Percentiles rank a stretch among this genome's conserved stretches.
These are phyloP conservation scores for Lobulomyces angularis DNA, from an alignment of 192 early-diverging fungal species.

Conservation along the genomic window DNA sequence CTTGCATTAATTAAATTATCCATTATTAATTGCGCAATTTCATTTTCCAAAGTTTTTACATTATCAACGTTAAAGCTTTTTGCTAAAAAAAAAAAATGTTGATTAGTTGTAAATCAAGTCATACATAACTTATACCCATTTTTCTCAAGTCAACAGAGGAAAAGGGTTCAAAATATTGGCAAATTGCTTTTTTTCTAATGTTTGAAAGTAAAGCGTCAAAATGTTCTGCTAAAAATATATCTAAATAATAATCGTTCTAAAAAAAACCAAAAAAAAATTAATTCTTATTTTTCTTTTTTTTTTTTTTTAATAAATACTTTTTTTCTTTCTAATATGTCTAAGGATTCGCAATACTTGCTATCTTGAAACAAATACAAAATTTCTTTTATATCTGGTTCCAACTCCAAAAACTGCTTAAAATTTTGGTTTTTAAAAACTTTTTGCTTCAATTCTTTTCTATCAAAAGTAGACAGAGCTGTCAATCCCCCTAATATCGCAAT, in stretches of 20 bases:
- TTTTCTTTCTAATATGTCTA: conserved; percentile 52
- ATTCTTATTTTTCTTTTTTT: neutral
- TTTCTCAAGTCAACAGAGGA: conserved; percentile 59
- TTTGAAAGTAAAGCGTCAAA: conserved; percentile 53
- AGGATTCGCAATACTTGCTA: conserved; percentile 56
- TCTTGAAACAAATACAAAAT: conserved; percentile 60
- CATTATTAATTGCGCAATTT: conserved; percentile 58
- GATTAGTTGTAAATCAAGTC: too few relatives aligned
- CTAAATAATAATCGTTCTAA: conserved; percentile 43
- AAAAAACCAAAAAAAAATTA: neutral
- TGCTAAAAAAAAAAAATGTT: too few relatives aligned
- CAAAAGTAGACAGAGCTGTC: conserved; percentile 65
- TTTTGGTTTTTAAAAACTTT: conserved; percentile 59
- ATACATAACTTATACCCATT: too few relatives aligned
- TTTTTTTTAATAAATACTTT: conserved; percentile 32
- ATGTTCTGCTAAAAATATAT: conserved; percentile 59
- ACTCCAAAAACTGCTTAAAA: conserved; percentile 67
- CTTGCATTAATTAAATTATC: conserved; percentile 59
- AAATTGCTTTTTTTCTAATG: conserved; percentile 63
- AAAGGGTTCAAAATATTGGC: conserved; percentile 76
- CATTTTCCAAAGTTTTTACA: conserved; percentile 46
- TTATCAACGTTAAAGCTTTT: conserved; percentile 51
- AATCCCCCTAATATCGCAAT: conserved; percentile 70
- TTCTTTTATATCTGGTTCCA: conserved; percentile 67
- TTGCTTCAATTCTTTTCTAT: conserved; percentile 54